These are phyloP conservation scores for Microstroma glucosiphilum DNA, from an alignment of 1,284 basidiomycete genomes.

Conservation along the genomic window DNA sequence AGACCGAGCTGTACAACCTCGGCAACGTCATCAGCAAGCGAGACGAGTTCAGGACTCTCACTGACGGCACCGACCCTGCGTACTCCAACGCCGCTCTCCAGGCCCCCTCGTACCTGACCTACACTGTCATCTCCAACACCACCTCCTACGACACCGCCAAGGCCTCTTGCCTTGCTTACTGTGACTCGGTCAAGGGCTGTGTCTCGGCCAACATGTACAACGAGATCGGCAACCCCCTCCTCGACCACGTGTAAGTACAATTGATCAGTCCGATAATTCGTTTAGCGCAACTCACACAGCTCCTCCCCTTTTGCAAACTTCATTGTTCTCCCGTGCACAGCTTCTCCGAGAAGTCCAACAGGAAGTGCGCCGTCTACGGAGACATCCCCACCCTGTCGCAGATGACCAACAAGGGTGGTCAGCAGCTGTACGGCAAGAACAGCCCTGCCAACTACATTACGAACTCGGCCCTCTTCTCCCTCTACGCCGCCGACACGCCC, in stretches of 20 bases:
- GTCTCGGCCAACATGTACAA: not conserved
- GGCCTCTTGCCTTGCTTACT: not conserved
- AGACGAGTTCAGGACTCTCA: not conserved
- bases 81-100: not conserved
- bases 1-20: conserved; percentile 2
- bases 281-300: too few relatives aligned
- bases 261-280: too few relatives aligned
- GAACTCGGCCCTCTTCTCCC: not conserved
- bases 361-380: conserved; percentile 1
- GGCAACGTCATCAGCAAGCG: not conserved
- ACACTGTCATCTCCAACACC: conserved; percentile 2
- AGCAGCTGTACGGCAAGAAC: conserved; percentile 1
- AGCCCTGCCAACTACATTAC: not conserved
- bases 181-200: not conserved
- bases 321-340: not conserved
- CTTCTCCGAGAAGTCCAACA: conserved; percentile 4
- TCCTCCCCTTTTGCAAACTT: too few relatives aligned
- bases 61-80: not conserved
- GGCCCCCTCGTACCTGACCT: conserved; percentile 3
- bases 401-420: conserved; percentile 5
- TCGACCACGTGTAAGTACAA: not conserved
- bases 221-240: conserved; percentile 1
- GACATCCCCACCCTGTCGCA: not conserved
- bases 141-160: not conserved
- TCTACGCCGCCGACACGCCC: not conserved